phyloP scores from a whole-genome alignment of 768 basidiomycete species.

The Sistotremastrum suecicum region DNA sequence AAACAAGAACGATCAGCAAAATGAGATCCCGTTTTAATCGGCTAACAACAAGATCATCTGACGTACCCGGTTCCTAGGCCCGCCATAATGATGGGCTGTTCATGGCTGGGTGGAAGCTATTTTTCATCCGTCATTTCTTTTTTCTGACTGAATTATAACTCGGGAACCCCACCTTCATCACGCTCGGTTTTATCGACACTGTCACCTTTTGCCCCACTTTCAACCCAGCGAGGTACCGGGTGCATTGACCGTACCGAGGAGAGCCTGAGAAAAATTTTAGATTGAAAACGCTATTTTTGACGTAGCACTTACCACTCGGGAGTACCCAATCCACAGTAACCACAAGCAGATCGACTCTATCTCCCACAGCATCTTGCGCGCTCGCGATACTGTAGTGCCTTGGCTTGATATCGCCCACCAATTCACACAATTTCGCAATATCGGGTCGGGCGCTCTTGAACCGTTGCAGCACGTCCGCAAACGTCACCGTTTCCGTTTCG shows the following conservation, averaged over 20 bases:
- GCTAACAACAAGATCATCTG: too few species aligned
- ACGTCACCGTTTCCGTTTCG: slow-evolving; percentile 90
- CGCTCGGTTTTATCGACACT: slow-evolving; percentile 95
- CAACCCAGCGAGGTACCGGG: slow-evolving; percentile 80
- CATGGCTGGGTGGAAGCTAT: slow-evolving; percentile 69
- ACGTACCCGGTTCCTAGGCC: slow-evolving; percentile 81
- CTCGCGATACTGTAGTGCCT: slow-evolving; percentile 98
- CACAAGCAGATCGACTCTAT: slow-evolving; percentile 87
- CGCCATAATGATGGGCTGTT: slow-evolving; percentile 94
- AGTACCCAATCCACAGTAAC: slow-evolving; percentile 94
- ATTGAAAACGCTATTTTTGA: background rate
- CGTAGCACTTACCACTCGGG: slow-evolving; percentile 49
- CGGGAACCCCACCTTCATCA: slow-evolving; percentile 72
- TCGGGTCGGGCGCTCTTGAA: slow-evolving; percentile 71
- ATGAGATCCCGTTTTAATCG: too few species aligned
- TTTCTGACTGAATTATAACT: background rate
- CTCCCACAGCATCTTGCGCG: slow-evolving; percentile 86
- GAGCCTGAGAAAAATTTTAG: slow-evolving; percentile 32
- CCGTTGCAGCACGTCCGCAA: slow-evolving; percentile 69
- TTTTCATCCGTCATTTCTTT: background rate
- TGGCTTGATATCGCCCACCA: slow-evolving; percentile 92
- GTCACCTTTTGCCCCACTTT: slow-evolving; percentile 85
- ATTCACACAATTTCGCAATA: slow-evolving; percentile 74
- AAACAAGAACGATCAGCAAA: too few species aligned
- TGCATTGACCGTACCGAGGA: slow-evolving; percentile 84